Conservation (phyloP, 768 basidiomycete genomes). For the Auricularia sp. region DNA sequence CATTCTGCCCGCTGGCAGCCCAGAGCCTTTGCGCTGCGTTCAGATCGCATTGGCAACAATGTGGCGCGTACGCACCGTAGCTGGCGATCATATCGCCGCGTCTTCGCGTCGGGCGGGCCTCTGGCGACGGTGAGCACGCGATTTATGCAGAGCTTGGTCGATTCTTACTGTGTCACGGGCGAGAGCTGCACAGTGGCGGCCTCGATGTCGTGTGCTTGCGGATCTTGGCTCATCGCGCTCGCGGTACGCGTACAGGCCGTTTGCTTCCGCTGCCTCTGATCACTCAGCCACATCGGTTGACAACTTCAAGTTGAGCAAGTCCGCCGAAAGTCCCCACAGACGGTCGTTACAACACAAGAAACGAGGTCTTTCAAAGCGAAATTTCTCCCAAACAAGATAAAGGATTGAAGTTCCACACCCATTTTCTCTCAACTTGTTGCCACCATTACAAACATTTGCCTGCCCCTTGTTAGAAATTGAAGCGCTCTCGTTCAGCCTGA, state of each 20-base stretch:
- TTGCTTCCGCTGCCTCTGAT: too few relatives aligned
- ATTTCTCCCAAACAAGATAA: too few relatives aligned
- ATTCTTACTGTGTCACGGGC: slow-evolving; percentile 20
- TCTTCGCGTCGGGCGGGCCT: slow-evolving; percentile 72
- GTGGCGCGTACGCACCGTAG: slow-evolving; percentile 48
- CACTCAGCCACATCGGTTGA: too few relatives aligned
- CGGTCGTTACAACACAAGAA: too few relatives aligned
- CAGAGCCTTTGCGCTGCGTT: slow-evolving; percentile 52
- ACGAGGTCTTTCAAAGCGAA: too few relatives aligned
- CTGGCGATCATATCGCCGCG: slow-evolving; percentile 90
- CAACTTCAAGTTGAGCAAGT: too few relatives aligned
- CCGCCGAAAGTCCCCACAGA: too few relatives aligned
- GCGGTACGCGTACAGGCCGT: not conserved
- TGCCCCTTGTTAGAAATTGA: too few relatives aligned
- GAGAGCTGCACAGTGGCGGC: slow-evolving; percentile 27
- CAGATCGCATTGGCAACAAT: not conserved
- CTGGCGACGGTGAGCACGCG: slow-evolving; percentile 21
- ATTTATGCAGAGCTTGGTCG: slow-evolving; percentile 5
- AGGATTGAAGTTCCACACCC: too few relatives aligned
- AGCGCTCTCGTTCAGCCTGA: too few relatives aligned
- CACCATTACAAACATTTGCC: too few relatives aligned
- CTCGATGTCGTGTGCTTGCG: slow-evolving; percentile 39
- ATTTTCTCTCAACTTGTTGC: too few relatives aligned
- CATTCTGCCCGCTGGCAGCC: slow-evolving; percentile 85
- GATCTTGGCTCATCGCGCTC: not conserved